These are phyloP conservation scores for Leccinum disarticulatum DNA, from an alignment of 768 basidiomycete genomes.

Conservation along the genomic window DNA sequence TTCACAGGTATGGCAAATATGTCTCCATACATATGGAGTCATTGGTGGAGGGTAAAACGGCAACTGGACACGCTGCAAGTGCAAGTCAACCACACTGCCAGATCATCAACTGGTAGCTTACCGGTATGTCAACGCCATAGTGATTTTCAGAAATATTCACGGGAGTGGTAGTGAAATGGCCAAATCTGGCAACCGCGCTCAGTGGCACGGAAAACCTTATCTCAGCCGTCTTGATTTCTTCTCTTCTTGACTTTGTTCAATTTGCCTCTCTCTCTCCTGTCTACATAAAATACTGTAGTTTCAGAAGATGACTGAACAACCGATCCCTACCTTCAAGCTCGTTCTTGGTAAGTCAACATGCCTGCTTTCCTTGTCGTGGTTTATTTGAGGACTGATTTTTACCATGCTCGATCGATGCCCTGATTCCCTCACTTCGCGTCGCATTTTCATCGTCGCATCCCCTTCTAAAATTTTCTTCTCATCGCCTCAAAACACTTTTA, in stretches of 20 bases:
- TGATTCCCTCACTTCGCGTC: slow-evolving; percentile 11
- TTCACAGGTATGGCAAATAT: not conserved
- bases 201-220: slow-evolving; percentile 38
- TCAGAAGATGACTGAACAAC: slow-evolving; percentile 36
- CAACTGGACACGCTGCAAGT: not conserved
- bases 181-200: slow-evolving; percentile 24
- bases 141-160: not conserved
- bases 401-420: slow-evolving; percentile 54
- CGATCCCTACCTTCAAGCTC: slow-evolving; percentile 95
- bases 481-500: slow-evolving; percentile 31
- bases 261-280: slow-evolving; percentile 16
- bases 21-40: not conserved
- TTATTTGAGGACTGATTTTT: slow-evolving; percentile 24
- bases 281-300: slow-evolving; percentile 25
- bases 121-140: not conserved
- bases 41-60: not conserved
- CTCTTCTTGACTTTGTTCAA: slow-evolving; percentile 26
- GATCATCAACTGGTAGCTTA: not conserved
- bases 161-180: slow-evolving; percentile 7
- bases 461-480: not conserved
- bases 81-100: not conserved
- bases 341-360: slow-evolving; percentile 76
- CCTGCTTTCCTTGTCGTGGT: not conserved
- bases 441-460: slow-evolving; percentile 10
- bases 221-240: slow-evolving; percentile 36